Percentiles rank a stretch among this genome's conserved stretches.
Evolutionary conservation across 2,329 filamentous ascomycete species (phyloP).

Genomic region (Sclerotinia subarctica): DNA sequence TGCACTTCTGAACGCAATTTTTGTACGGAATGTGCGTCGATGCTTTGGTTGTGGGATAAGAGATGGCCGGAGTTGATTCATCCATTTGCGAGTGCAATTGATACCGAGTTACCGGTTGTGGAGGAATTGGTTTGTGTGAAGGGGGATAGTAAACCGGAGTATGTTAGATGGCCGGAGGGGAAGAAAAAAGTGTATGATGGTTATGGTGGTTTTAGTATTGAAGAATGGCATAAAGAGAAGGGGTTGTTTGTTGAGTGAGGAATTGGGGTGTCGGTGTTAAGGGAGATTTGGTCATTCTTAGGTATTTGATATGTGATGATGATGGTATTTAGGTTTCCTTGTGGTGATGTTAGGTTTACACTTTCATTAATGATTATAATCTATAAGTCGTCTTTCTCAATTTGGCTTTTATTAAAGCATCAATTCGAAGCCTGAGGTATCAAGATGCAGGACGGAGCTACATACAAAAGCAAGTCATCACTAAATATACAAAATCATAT

Average conservation of each 20-base stretch:
- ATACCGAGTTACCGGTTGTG: slow-evolving; percentile 45
- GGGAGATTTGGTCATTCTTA: neutral
- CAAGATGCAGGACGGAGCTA: too few relatives aligned
- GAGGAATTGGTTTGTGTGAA: slow-evolving; percentile 48
- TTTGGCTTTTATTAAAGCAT: too few relatives aligned
- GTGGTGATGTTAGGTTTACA: too few relatives aligned
- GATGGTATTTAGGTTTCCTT: too few relatives aligned
- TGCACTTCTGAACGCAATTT: slow-evolving; percentile 47
- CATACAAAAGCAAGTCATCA: too few relatives aligned
- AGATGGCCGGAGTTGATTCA: slow-evolving; percentile 49
- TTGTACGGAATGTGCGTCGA: slow-evolving; percentile 46
- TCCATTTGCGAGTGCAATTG: slow-evolving; percentile 49
- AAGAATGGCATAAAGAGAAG: slow-evolving; percentile 47
- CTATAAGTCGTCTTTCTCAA: too few relatives aligned
- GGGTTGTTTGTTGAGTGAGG: slow-evolving; percentile 29
- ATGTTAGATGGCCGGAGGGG: slow-evolving; percentile 48
- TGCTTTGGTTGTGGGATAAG: slow-evolving; percentile 48
- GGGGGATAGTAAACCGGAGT: slow-evolving; percentile 44
- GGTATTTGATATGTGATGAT: too few relatives aligned
- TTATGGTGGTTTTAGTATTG: slow-evolving; percentile 43
- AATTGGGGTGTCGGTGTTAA: neutral
- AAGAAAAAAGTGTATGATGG: slow-evolving; percentile 43
- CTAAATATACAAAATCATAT: too few relatives aligned
- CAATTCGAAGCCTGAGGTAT: too few relatives aligned
- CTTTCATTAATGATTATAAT: too few relatives aligned